Conservation (phyloP, 2,329 filamentous ascomycete species). For the Madurella fahalii region DNA sequence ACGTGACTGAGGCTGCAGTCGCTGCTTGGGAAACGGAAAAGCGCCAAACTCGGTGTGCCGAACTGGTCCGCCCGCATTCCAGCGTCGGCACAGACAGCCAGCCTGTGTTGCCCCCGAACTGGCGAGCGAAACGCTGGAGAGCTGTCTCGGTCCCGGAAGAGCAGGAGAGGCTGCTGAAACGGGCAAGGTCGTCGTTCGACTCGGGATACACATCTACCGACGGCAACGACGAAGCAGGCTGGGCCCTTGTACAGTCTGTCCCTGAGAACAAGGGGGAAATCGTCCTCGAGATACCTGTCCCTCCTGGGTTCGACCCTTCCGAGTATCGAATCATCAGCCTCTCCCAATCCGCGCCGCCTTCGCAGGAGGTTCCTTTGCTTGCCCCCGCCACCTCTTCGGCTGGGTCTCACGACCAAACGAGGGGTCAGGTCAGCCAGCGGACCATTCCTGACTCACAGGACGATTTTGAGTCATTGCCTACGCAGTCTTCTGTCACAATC, state of each 20-base stretch:
- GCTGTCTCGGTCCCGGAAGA: not conserved
- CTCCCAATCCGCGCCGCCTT: conserved; percentile 16
- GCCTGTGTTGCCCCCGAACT: conserved; percentile 7
- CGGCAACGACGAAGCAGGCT: conserved; percentile 1
- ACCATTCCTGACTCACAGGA: conserved; percentile 46
- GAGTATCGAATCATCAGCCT: conserved; percentile 15
- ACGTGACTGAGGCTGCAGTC: conserved; percentile 29
- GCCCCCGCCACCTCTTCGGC: not conserved
- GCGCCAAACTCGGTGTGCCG: conserved; percentile 2
- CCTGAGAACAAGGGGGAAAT: conserved; percentile 8
- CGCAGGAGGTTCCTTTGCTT: conserved; percentile 3
- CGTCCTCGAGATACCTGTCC: conserved; percentile 18
- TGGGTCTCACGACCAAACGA: not conserved
- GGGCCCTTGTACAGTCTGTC: not conserved
- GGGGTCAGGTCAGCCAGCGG: conserved; percentile 28
- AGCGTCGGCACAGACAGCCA: conserved; percentile 8
- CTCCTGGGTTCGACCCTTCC: conserved; percentile 21
- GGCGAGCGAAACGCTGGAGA: conserved; percentile 12
- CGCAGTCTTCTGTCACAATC: not conserved
- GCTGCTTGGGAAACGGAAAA: conserved; percentile 29
- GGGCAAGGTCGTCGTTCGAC: conserved; percentile 7
- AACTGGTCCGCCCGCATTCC: not conserved
- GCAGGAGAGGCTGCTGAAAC: not conserved
- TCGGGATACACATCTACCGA: conserved; percentile 17
- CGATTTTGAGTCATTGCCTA: conserved; percentile 16